phyloP scores from a whole-genome alignment of 2,329 filamentous ascomycete species.

The Trichophyton schoenleinii region DNA sequence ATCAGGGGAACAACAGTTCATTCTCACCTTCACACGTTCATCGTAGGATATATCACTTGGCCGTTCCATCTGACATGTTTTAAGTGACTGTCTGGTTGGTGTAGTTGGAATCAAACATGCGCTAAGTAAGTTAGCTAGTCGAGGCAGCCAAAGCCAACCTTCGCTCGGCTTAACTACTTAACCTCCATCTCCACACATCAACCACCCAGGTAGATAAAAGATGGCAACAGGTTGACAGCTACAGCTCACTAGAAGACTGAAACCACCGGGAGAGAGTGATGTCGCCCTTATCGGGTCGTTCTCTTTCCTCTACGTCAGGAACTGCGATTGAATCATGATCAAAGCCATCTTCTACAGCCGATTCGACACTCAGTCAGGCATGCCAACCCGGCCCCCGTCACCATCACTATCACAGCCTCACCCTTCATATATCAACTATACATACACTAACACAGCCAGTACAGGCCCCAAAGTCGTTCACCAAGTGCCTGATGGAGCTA shows the following conservation, averaged over 20 bases:
- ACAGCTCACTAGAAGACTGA: neutral
- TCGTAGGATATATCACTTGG: too few relatives aligned
- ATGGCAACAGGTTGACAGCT: neutral
- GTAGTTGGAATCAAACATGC: too few relatives aligned
- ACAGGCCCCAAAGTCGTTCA: conserved; percentile 51
- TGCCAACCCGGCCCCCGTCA: neutral
- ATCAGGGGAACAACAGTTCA: neutral
- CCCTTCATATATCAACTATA: neutral
- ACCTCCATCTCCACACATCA: too few relatives aligned
- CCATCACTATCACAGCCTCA: neutral
- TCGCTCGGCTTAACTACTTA: too few relatives aligned
- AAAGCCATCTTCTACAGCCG: conserved; percentile 55
- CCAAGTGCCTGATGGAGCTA: conserved; percentile 50
- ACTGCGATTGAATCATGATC: conserved; percentile 36
- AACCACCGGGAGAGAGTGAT: neutral
- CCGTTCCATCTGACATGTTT: too few relatives aligned
- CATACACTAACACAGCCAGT: conserved; percentile 2
- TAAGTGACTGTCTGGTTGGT: too few relatives aligned
- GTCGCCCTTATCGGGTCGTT: neutral
- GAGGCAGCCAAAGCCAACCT: too few relatives aligned
- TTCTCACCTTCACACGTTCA: neutral
- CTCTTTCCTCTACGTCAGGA: neutral
- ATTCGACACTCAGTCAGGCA: conserved; percentile 49
- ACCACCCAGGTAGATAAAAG: too few relatives aligned
- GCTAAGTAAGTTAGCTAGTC: too few relatives aligned